Base-by-base conservation (phyloP, 1,139 yeast species). In the Waltiozyma sp. region DNA sequence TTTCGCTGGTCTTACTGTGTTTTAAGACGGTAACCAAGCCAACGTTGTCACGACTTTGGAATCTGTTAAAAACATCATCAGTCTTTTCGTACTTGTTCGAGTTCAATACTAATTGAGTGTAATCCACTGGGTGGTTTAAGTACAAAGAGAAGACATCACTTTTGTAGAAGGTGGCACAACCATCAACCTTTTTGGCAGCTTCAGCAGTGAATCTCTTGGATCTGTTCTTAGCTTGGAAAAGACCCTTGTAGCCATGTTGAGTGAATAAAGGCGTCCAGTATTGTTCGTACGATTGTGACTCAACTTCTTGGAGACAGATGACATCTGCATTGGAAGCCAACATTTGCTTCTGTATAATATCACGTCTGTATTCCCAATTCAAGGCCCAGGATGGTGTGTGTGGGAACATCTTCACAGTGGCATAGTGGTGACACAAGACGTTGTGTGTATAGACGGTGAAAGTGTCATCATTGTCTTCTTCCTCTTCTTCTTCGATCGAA, bases 331-430 rank as follows among this genome's bases (percentile, higher is more conserved):
- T 72, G 53, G 70, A 74, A 16, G 70, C 68, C 42, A 79, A 59
- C 16, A 91, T 72, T 61, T 91, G 95, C 51, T 81, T 78, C 48
- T 80, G 75, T 50, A 91, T 72, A 41, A 75, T 69, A 46, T 81
- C 79, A 58, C 82, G 77, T 64, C 99, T 80, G 63, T 82, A 88
- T n/a, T 83, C 84, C 97, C 97, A 89, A 43, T 80, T 77, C 49
- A 91, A 72, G 7, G 97, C 98, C 98, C 98, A 91, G 2, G 95
- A 79, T 28, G 97, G 97, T 2, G 97, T 88, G 60, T 86, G 91
- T 55, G 85, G 89, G 61, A 86, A 93, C 83, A 89, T 73, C 61
- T 80, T 84, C 19, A 93, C 75, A 10, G 96, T 88, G 4, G 97
- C 97, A 66, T 89, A 89, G 61, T 84, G 94, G 60, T 91, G 97